These are phyloP conservation scores for Diaporthe eres DNA, from an alignment of 2,329 filamentous ascomycete genomes.

Conservation along the genomic window DNA sequence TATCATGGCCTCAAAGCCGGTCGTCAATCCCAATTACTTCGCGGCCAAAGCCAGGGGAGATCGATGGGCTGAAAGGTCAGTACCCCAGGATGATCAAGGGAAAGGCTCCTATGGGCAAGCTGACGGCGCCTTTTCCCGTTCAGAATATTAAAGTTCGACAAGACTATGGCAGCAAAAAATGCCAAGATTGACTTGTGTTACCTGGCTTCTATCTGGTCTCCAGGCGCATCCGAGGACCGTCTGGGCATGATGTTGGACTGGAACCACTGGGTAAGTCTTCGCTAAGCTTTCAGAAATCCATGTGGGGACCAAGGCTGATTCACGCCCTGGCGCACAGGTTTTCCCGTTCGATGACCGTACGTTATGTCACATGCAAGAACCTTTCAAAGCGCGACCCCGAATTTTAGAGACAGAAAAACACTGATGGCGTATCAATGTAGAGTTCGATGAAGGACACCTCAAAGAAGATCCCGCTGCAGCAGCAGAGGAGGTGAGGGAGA, in stretches of 20 bases:
- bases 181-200: background rate
- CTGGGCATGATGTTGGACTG: constrained; percentile 5
- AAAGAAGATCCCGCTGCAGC: background rate
- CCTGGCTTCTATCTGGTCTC: constrained; percentile 6
- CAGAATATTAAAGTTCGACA: background rate
- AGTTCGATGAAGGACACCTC: background rate
- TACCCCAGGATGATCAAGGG: background rate
- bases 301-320: background rate
- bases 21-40: background rate
- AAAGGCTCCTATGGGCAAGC: background rate
- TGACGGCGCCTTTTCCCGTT: background rate
- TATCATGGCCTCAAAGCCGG: background rate
- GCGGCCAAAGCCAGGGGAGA: background rate
- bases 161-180: background rate
- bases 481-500: background rate
- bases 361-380: background rate
- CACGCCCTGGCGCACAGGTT: background rate
- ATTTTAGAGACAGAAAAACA: background rate
- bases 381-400: background rate
- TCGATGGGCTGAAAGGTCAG: background rate
- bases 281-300: background rate
- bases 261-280: background rate
- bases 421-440: background rate
- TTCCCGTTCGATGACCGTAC: background rate
- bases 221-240: background rate